Conservation (phyloP, 2,329 filamentous ascomycete species). For the Fusarium pseudoanthophilum region DNA sequence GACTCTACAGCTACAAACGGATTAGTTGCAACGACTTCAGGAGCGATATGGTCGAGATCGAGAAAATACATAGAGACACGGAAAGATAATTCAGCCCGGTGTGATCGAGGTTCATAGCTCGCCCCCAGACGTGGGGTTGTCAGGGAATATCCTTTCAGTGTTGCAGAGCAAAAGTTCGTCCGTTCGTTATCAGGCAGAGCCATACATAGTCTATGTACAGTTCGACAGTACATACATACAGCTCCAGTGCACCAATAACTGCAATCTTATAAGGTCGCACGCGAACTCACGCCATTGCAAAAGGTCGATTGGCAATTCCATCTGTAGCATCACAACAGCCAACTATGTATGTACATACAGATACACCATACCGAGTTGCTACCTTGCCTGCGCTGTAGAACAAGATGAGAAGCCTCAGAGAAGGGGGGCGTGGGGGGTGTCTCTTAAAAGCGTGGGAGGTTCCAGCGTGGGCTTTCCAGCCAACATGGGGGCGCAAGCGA, state of each 20-base stretch:
- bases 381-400: conserved; percentile 11
- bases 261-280: conserved; percentile 1
- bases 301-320: conserved; percentile 17
- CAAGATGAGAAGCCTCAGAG: conserved; percentile 21
- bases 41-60: not conserved
- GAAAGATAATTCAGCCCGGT: not conserved
- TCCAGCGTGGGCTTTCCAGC: conserved; percentile 12
- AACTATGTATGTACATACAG: not conserved
- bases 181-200: conserved; percentile 26
- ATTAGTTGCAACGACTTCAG: not conserved
- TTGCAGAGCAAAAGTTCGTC: conserved; percentile 6
- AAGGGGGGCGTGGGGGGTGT: conserved; percentile 39
- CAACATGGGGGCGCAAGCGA: conserved; percentile 32
- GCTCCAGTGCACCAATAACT: conserved; percentile 6
- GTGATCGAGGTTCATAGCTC: not conserved
- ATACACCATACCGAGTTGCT: not conserved
- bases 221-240: not conserved
- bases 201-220: not conserved
- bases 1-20: not conserved
- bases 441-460: conserved; percentile 37
- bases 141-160: conserved; percentile 7
- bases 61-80: not conserved
- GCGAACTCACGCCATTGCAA: conserved; percentile 15
- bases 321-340: conserved; percentile 11
- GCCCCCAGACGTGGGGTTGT: conserved; percentile 23